Evolutionary conservation across 257 asterid genomes (phyloP), one percentile per base, ranked within the genome.

Genomic region (Phtheirospermum japonicum): DNA sequence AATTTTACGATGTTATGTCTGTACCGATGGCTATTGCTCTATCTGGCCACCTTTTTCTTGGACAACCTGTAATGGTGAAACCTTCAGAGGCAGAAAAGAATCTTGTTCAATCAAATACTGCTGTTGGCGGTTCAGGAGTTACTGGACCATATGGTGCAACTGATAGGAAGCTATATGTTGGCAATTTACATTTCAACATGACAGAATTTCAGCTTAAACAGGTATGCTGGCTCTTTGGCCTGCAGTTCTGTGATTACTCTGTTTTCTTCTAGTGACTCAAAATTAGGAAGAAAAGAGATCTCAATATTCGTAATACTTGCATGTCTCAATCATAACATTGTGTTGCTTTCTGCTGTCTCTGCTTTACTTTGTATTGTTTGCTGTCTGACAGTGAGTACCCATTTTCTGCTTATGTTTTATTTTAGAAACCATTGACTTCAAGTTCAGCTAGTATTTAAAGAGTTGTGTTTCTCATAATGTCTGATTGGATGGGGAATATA

Each of bases 21-120:
- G 99, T 93, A 48, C 99, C 99, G 9, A 85, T 89, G 96, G 99
- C 99, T 36, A 93, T 93, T 61, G 99, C 99, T 65, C 67, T 89
- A 42, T 85, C 95, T 42, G 99, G 99, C 14, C 99, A 86, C 71
- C 85, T 75, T 19, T 89, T 89, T 65, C 90, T 87, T 75, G 97
- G 99, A 40, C 99, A 93, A 75, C 96, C 99, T 66, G 90, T 93
- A 40, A 93, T 93, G 99, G 97, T 89, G 14, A 93, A 93, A 73
- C 99, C 99, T 59, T 93, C 99, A 2, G 99, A 93, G 77, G 99
- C 99, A 30, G 99, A 93, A 78, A 93, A 93, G 85, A 93, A 93
- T 75, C 99, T 93, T 71, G 99, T 93, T 68, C 97, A 85, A 34
- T 85, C 99, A 53, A 89, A 82, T 58, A 70, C 97, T 34, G 13